phyloP scores from a whole-genome alignment of 352 stramenopile genomes.

The Nothophytophthora sp. region DNA sequence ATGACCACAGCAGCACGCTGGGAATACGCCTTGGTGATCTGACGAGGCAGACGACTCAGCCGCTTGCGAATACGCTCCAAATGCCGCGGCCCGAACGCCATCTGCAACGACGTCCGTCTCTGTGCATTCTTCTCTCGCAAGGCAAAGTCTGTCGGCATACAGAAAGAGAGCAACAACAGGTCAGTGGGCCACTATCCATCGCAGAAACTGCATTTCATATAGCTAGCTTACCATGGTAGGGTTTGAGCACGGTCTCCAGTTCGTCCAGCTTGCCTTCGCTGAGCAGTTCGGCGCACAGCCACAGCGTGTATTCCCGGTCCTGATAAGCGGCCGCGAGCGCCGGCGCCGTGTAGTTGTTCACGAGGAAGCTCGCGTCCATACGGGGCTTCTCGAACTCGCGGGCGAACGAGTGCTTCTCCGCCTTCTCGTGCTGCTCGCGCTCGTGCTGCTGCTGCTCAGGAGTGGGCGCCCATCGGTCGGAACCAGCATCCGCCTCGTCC shows the following conservation, averaged over 20 bases:
- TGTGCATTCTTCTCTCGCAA: slow-evolving; percentile 37
- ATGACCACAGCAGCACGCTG: slow-evolving; percentile 95
- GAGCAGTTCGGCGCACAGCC: slow-evolving; percentile 74
- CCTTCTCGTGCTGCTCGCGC: slow-evolving; percentile 6
- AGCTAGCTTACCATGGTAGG: slow-evolving; percentile 63
- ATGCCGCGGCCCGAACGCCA: slow-evolving; percentile 85
- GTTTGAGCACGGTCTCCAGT: slow-evolving; percentile 65
- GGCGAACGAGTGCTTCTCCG: slow-evolving; percentile 43
- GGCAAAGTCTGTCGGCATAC: slow-evolving; percentile 52
- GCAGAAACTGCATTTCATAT: neutral
- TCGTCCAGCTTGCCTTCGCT: slow-evolving; percentile 77
- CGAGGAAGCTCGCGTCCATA: slow-evolving; percentile 84
- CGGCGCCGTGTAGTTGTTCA: slow-evolving; percentile 97
- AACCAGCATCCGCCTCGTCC: no score
- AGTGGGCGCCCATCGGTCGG: slow-evolving; percentile 3
- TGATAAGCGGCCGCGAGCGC: slow-evolving; percentile 94
- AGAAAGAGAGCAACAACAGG: slow-evolving; percentile 3
- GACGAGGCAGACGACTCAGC: slow-evolving; percentile 93
- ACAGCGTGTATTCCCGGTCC: slow-evolving; percentile 90
- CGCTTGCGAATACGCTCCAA: slow-evolving; percentile 95
- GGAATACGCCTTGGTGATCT: slow-evolving; percentile 93
- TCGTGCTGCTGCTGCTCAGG: neutral
- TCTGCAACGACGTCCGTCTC: slow-evolving; percentile 46
- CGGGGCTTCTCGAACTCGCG: slow-evolving; percentile 69
- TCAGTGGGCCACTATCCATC: neutral